Percentiles rank a stretch among this genome's conserved stretches.
These are phyloP conservation scores for Melocanna baccifera DNA, from an alignment of 176 grass and related monocot species.

Conservation along the genomic window DNA sequence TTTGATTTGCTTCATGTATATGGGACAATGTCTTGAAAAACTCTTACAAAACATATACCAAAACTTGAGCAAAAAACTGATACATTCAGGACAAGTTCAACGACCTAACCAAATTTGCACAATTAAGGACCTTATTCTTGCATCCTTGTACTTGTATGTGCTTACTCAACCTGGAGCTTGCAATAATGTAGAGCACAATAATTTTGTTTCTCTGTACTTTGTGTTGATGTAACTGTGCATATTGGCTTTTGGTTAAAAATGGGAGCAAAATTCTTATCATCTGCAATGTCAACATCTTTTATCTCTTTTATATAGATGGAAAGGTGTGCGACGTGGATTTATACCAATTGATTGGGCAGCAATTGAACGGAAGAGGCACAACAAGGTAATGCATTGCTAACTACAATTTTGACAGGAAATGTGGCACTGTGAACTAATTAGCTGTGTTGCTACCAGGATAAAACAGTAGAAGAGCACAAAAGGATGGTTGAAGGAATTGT, in stretches of 20 bases:
- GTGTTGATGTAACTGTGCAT: neutral
- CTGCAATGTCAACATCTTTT: neutral
- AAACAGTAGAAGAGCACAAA: constrained; percentile 61
- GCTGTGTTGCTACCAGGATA: constrained; percentile 54
- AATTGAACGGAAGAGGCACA: constrained; percentile 58
- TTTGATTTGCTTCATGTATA: neutral
- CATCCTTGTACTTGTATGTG: neutral
- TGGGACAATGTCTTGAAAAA: neutral
- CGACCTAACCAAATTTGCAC: neutral
- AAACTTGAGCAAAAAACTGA: neutral
- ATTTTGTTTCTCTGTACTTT: neutral
- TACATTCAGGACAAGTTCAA: neutral
- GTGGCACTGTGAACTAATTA: neutral
- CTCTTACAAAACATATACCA: neutral
- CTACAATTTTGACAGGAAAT: neutral
- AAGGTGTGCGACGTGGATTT: constrained; percentile 43
- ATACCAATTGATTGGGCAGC: constrained; percentile 48
- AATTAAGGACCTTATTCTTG: neutral
- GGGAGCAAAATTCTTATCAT: neutral
- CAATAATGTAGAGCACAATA: neutral
- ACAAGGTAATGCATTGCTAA: constrained; percentile 55
- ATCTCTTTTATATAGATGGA: constrained; percentile 60
- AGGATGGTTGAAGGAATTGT: constrained; percentile 67
- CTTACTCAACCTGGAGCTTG: neutral
- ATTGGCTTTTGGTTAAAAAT: neutral